Percentiles rank a stretch among this genome's conserved stretches.
Evolutionary conservation across 1,284 basidiomycete genomes (phyloP).

Genomic region (Leccinum pachyderme): DNA sequence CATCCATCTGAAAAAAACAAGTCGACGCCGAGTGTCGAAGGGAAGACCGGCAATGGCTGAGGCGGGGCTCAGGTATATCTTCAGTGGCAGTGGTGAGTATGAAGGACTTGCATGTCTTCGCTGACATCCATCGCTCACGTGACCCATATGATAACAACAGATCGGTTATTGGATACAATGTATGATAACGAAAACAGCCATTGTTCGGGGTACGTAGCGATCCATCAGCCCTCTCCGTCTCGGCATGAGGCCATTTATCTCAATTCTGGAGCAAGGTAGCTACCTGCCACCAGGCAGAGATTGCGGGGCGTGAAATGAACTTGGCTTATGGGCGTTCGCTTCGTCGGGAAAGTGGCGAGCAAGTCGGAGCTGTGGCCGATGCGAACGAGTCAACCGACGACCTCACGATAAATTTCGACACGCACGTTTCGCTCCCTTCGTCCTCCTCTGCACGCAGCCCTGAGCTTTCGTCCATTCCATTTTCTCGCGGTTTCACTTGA

Average conservation of each 20-base stretch:
- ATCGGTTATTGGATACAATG: constrained; percentile 1
- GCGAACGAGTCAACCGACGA: not conserved
- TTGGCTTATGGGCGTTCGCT: constrained; percentile 89
- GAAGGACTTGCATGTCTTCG: constrained; percentile 1
- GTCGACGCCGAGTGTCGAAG: not conserved
- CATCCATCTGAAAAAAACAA: constrained; percentile 28
- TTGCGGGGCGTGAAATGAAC: constrained; percentile 95
- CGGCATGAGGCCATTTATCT: constrained; percentile 38
- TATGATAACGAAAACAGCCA: constrained; percentile 2
- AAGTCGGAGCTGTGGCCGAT: constrained; percentile 69
- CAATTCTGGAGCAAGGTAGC: constrained; percentile 54
- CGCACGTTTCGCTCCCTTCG: constrained; percentile 65
- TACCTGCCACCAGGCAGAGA: constrained; percentile 86
- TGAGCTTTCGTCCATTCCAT: constrained; percentile 41
- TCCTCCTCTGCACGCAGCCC: constrained; percentile 40
- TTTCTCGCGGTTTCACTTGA: constrained; percentile 51
- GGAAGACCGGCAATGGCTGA: not conserved
- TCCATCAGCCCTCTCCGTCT: not conserved
- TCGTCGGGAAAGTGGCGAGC: constrained; percentile 90
- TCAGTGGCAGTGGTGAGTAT: constrained; percentile 19
- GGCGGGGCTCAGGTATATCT: constrained; percentile 22
- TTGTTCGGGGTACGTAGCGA: not conserved
- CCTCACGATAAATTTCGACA: constrained; percentile 8
- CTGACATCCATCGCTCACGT: constrained; percentile 18
- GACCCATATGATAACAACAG: constrained; percentile 5